Percentiles rank a stretch among this genome's conserved stretches.
Evolutionary conservation across 176 grass and related monocot genomes (phyloP).

Genomic region (Eragrostis curvula): DNA sequence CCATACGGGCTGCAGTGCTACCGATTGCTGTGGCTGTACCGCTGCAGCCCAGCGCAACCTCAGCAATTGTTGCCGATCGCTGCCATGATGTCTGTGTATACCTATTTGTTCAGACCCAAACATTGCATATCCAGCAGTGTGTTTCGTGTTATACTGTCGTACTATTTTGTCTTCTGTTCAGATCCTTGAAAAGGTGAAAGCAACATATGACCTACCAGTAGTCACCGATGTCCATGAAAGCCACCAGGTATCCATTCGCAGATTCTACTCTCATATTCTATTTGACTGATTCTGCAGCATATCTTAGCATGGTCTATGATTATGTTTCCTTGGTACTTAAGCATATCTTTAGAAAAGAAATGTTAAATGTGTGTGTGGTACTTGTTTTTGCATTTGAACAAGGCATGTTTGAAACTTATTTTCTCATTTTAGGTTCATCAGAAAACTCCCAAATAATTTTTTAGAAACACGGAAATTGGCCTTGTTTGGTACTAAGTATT

Average conservation of each 20-base stretch:
- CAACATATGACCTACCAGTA: conserved; percentile 75
- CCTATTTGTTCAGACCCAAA: not conserved
- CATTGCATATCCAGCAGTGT: not conserved
- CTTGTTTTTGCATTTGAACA: conserved; percentile 1
- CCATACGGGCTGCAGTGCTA: no score
- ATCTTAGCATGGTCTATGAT: conserved; percentile 14
- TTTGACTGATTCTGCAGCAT: conserved; percentile 5
- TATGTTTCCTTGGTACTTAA: not conserved
- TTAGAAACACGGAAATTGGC: no score
- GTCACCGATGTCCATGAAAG: conserved; percentile 97
- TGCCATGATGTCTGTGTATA: conserved; percentile 3
- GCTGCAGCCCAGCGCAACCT: no score
- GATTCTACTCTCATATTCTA: not conserved
- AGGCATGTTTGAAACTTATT: not conserved
- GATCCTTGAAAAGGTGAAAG: conserved; percentile 97
- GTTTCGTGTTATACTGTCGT: conserved; percentile 7
- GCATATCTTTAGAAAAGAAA: not conserved
- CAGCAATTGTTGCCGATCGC: no score
- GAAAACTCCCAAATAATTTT: not conserved
- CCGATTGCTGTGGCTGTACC: no score
- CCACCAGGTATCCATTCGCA: conserved; percentile 61
- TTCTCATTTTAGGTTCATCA: not conserved
- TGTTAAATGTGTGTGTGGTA: no score
- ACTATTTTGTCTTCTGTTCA: conserved; percentile 35
- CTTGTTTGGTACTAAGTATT: no score